These are phyloP conservation scores for Nannizziopsis barbatae DNA, from an alignment of 2,329 filamentous ascomycete genomes.

Conservation along the genomic window DNA sequence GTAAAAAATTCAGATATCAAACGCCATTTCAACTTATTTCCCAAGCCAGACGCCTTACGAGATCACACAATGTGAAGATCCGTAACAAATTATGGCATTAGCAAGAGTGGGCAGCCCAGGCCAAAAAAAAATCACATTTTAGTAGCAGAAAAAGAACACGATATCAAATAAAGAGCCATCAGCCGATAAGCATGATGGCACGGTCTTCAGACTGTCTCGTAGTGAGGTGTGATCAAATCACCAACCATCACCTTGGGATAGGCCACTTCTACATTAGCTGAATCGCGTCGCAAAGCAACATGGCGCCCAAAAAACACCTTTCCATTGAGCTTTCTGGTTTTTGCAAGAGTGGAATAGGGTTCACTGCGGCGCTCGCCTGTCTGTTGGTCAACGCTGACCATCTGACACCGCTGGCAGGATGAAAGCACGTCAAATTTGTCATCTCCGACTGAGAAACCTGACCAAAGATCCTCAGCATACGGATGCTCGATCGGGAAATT, in stretches of 20 bases:
- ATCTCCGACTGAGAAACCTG: conserved; percentile 51
- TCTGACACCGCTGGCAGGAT: conserved; percentile 79
- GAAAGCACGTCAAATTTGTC: conserved; percentile 53
- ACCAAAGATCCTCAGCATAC: conserved; percentile 76
- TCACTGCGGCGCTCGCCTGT: conserved; percentile 69
- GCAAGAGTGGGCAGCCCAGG: no score
- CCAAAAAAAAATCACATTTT: no score
- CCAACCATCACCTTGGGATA: conserved; percentile 30
- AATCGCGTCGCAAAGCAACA: conserved; percentile 34
- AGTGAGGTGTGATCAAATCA: conserved; percentile 28
- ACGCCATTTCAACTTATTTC: no score
- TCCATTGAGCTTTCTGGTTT: conserved; percentile 70
- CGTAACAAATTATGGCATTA: no score
- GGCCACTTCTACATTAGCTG: conserved; percentile 9
- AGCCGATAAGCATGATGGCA: not conserved
- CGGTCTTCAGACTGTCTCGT: conserved; percentile 14
- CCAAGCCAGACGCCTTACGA: no score
- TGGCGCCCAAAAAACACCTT: conserved; percentile 88
- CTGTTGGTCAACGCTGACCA: conserved; percentile 86
- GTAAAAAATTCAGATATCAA: no score
- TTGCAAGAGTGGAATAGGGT: conserved; percentile 77
- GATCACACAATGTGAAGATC: no score
- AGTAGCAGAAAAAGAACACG: no score
- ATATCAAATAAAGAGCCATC: no score
- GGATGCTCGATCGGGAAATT: conserved; percentile 8